Conservation (phyloP, 345 rosid genomes). For the Mangifera indica region DNA sequence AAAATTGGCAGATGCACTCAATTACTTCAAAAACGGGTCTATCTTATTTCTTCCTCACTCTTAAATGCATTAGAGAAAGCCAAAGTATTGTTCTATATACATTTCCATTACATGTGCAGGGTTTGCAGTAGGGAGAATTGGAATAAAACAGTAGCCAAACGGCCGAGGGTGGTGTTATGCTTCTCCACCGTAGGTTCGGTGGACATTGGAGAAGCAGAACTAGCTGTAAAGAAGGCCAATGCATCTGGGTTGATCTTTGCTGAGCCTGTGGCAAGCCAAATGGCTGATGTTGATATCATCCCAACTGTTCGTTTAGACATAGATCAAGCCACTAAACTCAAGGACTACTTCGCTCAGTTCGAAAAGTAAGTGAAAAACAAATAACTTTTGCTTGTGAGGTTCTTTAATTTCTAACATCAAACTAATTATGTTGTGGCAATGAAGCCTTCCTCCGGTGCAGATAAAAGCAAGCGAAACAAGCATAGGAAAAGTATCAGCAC, state of each 20-base stretch:
- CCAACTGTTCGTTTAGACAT: conserved; percentile 58
- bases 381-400: too few species aligned
- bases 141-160: conserved; percentile 38
- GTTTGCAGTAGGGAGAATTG: conserved; percentile 40
- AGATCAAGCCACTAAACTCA: conserved; percentile 49
- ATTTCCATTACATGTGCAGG: conserved; percentile 24
- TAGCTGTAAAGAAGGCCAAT: conserved; percentile 46
- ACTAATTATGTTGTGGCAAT: conserved; percentile 1
- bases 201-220: conserved; percentile 43
- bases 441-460: conserved; percentile 43
- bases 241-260: conserved; percentile 57
- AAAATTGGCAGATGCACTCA: conserved; percentile 37
- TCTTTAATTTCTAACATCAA: background rate
- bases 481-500: conserved; percentile 44
- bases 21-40: conserved; percentile 52
- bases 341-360: conserved; percentile 40
- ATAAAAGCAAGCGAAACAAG: conserved; percentile 47
- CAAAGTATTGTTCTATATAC: too few species aligned
- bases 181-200: conserved; percentile 50
- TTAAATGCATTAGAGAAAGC: too few species aligned
- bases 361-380: conserved; percentile 27
- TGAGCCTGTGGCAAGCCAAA: conserved; percentile 46
- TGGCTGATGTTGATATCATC: conserved; percentile 45
- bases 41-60: background rate
- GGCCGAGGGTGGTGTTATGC: conserved; percentile 45